phyloP scores from a whole-genome alignment of 2,329 filamentous ascomycete genomes.

The Lachnellula subtilissima region DNA sequence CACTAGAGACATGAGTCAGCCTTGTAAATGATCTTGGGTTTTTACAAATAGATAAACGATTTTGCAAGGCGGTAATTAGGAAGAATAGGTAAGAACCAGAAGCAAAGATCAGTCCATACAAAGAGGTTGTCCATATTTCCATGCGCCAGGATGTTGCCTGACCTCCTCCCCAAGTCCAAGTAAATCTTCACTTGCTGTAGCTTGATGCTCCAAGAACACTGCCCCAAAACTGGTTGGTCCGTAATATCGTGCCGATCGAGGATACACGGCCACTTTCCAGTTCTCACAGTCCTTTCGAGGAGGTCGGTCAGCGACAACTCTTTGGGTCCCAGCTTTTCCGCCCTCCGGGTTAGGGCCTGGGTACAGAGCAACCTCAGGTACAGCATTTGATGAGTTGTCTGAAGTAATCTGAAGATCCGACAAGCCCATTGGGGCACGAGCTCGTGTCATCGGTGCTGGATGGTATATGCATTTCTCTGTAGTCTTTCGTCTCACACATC shows the following conservation, averaged over 20 bases:
- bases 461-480: slow-evolving; percentile 26
- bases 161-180: slow-evolving; percentile 24
- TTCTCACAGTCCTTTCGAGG: neutral
- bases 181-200: slow-evolving; percentile 15
- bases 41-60: neutral
- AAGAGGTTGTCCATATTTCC: slow-evolving; percentile 23
- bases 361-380: neutral
- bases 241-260: slow-evolving; percentile 21
- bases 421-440: neutral
- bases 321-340: neutral
- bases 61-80: neutral
- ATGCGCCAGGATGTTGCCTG: slow-evolving; percentile 23
- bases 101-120: slow-evolving; percentile 1
- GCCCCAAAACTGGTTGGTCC: slow-evolving; percentile 29
- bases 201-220: slow-evolving; percentile 23
- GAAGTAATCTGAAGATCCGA: neutral
- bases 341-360: neutral
- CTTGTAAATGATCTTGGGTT: neutral
- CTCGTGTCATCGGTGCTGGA: slow-evolving; percentile 26
- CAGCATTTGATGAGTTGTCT: neutral
- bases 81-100: neutral
- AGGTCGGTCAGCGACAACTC: neutral
- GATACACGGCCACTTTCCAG: slow-evolving; percentile 20
- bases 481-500: slow-evolving; percentile 24
- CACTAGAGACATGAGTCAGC: slow-evolving; percentile 7